Percentiles rank a stretch among this genome's conserved stretches.
phyloP scores from a whole-genome alignment of 192 early-diverging fungal genomes.

The Linnemannia exigua region DNA sequence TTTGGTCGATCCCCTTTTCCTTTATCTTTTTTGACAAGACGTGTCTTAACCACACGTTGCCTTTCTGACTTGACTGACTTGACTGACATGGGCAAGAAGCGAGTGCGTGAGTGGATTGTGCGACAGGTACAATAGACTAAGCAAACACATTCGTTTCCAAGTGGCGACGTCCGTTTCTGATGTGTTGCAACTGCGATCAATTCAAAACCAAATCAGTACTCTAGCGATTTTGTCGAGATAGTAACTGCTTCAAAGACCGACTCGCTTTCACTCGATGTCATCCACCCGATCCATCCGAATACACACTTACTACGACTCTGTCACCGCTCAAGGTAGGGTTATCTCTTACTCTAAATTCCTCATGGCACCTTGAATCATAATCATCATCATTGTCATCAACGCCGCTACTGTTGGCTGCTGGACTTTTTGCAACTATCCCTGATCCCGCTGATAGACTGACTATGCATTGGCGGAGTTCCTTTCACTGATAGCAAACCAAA shows the following conservation, averaged over 20 bases:
- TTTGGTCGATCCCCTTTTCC: not conserved
- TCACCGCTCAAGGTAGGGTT: not conserved
- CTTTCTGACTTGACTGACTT: not conserved
- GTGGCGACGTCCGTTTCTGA: not conserved
- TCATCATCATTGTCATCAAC: too few relatives aligned
- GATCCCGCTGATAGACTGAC: slow-evolving; percentile 1
- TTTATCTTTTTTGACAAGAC: not conserved
- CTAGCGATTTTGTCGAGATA: not conserved
- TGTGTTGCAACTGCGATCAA: not conserved
- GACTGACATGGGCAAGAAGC: too few relatives aligned
- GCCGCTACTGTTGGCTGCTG: not conserved
- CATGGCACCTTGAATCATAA: not conserved
- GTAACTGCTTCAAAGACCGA: not conserved
- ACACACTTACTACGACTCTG: not conserved
- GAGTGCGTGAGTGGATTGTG: not conserved
- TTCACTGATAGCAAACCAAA: not conserved
- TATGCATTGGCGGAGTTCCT: not conserved
- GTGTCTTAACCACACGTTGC: not conserved
- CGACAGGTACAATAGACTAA: not conserved
- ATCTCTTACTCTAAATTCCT: not conserved
- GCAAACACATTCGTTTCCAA: not conserved
- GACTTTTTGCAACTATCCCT: not conserved
- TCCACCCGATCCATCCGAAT: not conserved
- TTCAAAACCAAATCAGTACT: not conserved
- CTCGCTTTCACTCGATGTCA: not conserved